Evolutionary conservation across 2,329 filamentous ascomycete species (phyloP), one percentile per base, ranked within the genome.

Genomic region (Neofusicoccum cordaticola): DNA sequence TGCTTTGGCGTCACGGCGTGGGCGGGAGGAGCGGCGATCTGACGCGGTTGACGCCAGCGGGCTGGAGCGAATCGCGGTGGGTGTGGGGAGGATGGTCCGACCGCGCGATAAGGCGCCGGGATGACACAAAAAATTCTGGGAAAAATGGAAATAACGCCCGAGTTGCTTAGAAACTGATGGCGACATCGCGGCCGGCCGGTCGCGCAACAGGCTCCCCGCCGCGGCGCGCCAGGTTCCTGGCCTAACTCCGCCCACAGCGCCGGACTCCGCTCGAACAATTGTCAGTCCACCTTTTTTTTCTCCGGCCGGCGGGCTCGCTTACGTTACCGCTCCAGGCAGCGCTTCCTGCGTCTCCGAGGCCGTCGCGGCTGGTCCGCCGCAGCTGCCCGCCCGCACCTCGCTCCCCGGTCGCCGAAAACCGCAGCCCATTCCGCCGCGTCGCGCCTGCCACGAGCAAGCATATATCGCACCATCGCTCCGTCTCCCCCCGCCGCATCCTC

Each of bases 261-360:
- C 56, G 56, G 56, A n/a, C 56, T 60, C 56, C 56, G 56, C 56
- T 60, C 56, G 56, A 60, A 60, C 56, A 60, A 60, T 60, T 60
- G 42, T 60, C 56, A 60, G 56, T 60, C 56, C 56, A 60, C 56
- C 56, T 60, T 60, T 44, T 60, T 47, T 22, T 42, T 15, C 56
- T 47, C 56, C 56, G 56, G 41, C 56, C 13, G 31, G 27, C 41
- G 56, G 31, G 27, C 31, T 60, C 56, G 41, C 56, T 60, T 58
- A 58, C 53, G 37, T 34, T 58, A 58, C 53, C 22, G 9, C 39
- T 17, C n/a, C 8, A 39, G 53, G 53, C 22, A 58, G 53, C 2
- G 19, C 27, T 34, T 42, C 53, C 53, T 58, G 39, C 13, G 9
- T 45, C 19, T 56, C 37, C 52, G 52, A 56, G 52, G 19, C 52